Evolutionary conservation across 1,284 basidiomycete genomes (phyloP).

Genomic region (Malassezia yamatoensis): DNA sequence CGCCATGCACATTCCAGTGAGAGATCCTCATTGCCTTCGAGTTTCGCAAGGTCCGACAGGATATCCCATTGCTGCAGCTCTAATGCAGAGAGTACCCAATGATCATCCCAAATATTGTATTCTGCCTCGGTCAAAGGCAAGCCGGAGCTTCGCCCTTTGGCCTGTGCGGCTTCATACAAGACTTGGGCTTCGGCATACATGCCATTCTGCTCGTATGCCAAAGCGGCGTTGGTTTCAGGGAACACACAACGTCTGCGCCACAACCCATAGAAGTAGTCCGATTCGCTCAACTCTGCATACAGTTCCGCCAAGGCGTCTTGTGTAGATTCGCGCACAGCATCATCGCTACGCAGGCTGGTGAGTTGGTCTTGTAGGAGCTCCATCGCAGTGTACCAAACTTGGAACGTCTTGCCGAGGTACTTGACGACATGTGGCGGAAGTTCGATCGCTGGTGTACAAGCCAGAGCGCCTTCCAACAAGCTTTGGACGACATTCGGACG

Average conservation of each 20-base stretch:
- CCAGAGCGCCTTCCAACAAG: conserved; percentile 70
- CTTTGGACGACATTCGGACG: conserved; percentile 94
- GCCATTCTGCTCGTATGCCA: conserved; percentile 92
- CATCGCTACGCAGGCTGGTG: conserved; percentile 63
- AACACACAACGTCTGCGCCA: conserved; percentile 84
- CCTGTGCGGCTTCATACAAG: conserved; percentile 83
- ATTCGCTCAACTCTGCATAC: conserved; percentile 89
- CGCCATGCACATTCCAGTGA: conserved; percentile 94
- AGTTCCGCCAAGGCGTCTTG: conserved; percentile 87
- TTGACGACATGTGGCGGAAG: conserved; percentile 91
- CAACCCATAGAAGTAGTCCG: conserved; percentile 93
- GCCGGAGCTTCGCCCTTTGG: conserved; percentile 67
- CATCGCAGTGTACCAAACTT: conserved; percentile 83
- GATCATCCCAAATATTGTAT: conserved; percentile 97
- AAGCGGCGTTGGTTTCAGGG: conserved; percentile 78
- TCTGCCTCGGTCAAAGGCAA: conserved; percentile 90
- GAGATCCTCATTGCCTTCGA: conserved; percentile 82
- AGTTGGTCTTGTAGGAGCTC: conserved; percentile 73
- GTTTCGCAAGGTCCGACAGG: conserved; percentile 64
- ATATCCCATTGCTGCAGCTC: conserved; percentile 97
- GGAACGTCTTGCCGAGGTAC: conserved; percentile 89
- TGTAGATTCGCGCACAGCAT: conserved; percentile 68
- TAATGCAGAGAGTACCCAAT: conserved; percentile 92
- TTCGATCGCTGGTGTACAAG: conserved; percentile 73
- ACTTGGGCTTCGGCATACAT: conserved; percentile 89